A percentile compares a stretch with the other conserved stretches of the same genome.
Conservation (phyloP, 2,329 filamentous ascomycete genomes). For the Diaporthe aspalathi region DNA sequence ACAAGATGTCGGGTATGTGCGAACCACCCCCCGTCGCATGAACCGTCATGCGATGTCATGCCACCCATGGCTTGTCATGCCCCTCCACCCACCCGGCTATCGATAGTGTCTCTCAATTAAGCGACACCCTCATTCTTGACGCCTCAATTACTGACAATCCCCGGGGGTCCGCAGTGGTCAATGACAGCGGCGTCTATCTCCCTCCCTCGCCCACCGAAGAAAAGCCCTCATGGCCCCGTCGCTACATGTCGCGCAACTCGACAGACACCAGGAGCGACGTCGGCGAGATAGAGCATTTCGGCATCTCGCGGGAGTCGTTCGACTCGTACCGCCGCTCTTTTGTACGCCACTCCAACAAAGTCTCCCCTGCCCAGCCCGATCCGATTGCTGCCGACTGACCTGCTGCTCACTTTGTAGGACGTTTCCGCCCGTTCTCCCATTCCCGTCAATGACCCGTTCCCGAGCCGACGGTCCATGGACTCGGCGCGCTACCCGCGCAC, state of each 20-base stretch:
- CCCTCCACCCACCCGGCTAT: conserved; percentile 12
- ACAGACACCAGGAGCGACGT: conserved; percentile 68
- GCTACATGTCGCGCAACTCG: conserved; percentile 65
- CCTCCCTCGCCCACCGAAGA: conserved; percentile 92
- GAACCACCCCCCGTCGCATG: conserved; percentile 24
- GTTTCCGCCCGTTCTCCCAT: conserved; percentile 90
- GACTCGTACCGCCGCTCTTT: conserved; percentile 97
- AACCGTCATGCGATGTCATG: conserved; percentile 27
- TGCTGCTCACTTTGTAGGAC: conserved; percentile 69
- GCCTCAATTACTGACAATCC: conserved; percentile 9
- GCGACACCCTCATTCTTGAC: background rate
- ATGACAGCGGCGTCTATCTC: conserved; percentile 93
- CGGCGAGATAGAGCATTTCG: conserved; percentile 90
- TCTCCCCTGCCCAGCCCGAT: background rate
- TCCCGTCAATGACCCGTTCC: conserved; percentile 65
- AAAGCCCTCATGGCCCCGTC: conserved; percentile 75
- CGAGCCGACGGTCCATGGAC: conserved; percentile 81
- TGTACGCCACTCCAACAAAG: conserved; percentile 66
- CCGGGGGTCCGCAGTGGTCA: conserved; percentile 76
- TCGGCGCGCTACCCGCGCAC: conserved; percentile 73
- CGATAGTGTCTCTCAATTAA: conserved; percentile 35
- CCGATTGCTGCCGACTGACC: background rate
- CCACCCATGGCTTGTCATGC: conserved; percentile 5
- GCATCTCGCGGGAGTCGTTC: conserved; percentile 95
- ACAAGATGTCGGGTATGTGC: conserved; percentile 81